Evolutionary conservation across 78 protist genomes (phyloP), one percentile per base, ranked within the genome.

Genomic region (Speleostelium caveatum): DNA sequence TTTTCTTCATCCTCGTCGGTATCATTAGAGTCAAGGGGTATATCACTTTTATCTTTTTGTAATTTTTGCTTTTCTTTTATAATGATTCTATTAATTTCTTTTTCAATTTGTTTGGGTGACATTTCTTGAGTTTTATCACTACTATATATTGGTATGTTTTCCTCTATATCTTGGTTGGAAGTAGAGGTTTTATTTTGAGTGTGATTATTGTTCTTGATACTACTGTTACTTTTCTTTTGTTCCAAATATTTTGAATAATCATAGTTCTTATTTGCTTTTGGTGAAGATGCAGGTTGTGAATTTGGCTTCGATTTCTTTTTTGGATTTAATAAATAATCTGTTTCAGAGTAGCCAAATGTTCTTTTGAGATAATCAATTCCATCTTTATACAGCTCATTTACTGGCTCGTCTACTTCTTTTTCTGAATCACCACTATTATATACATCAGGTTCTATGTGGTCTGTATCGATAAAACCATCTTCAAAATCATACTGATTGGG

Each of bases 401-500:
- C 55, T 21, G 55, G 30, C 53, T 78, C 87, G n/a, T n/a, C n/a
- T n/a, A n/a, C n/a, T 24, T 41, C n/a, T n/a, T 22, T 28, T 38
- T 33, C 62, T 45, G 12, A 58, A 58, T 58, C 68, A 30, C 30
- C 14, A 14, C 36, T 62, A 30, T 32, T 38, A 62, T 6, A 5
- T 38, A 32, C 69, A 19, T 62, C 69, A 62, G 3, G 6, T 7
- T 62, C 8, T 62, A 19, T 16, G n/a, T n/a, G n/a, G n/a, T n/a
- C n/a, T n/a, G n/a, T n/a, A n/a, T n/a, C n/a, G 51, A 72, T 24
- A 45, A 72, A 72, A 26, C 78, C 77, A 58, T 80, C 89, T 4
- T 80, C 68, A 24, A 45, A 49, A 58, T 80, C 89, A 42, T 80
- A 80, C 6, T 12, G 68, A 30, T 80, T 80, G 49, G 89, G 89